Conservation (phyloP, 78 protist species). For the Planoprotostelium fungivorum region DNA sequence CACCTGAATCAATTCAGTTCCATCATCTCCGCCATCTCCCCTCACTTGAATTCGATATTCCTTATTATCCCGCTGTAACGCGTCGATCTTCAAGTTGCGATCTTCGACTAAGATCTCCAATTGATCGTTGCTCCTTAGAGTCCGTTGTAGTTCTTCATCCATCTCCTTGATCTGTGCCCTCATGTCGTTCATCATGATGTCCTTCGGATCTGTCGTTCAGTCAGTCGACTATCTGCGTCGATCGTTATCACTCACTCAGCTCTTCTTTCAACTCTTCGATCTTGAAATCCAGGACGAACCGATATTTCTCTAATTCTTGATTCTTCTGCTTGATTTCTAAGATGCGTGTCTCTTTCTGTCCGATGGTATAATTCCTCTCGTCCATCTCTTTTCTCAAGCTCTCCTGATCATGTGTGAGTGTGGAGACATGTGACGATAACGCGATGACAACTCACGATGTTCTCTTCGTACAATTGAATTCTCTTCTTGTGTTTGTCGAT, state of each 20-base stretch:
- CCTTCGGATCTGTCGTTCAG: neutral
- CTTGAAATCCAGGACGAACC: neutral
- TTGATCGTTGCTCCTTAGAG: neutral
- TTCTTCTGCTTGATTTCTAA: neutral
- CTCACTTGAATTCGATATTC: neutral
- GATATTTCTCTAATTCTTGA: neutral
- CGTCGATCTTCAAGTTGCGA: neutral
- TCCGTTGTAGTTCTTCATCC: neutral
- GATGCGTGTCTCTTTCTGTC: neutral
- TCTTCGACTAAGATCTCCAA: neutral
- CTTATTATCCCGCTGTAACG: neutral
- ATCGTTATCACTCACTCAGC: neutral
- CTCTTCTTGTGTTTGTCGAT: neutral
- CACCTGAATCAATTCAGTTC: neutral
- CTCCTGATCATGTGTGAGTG: no score
- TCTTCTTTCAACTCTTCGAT: neutral
- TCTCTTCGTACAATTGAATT: neutral
- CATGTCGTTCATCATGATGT: neutral
- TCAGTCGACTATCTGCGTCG: neutral
- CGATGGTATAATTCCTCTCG: neutral
- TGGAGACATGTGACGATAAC: neutral
- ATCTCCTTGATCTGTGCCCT: neutral
- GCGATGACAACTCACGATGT: neutral
- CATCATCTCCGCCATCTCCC: neutral
- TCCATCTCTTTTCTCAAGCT: neutral